phyloP scores from a whole-genome alignment of 331 rosid species.

The Acacia concinna region DNA sequence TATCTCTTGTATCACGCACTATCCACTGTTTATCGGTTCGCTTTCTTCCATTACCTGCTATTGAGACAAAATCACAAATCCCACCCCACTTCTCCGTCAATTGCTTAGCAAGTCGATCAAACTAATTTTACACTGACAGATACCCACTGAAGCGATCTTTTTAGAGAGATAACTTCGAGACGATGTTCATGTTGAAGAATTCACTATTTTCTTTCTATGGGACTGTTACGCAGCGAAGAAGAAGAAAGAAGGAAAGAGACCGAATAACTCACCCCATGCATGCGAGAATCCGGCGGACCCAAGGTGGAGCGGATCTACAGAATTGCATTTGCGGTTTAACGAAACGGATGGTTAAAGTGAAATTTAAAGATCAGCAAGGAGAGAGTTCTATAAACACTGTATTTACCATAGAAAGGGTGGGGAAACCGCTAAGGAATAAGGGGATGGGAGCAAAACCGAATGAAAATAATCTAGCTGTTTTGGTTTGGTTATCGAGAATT shows the following conservation, averaged over 20 bases:
- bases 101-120: conserved; percentile 2
- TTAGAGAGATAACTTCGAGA: not conserved
- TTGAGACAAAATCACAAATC: conserved; percentile 14
- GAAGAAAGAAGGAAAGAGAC: conserved; percentile 15
- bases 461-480: conserved; percentile 7
- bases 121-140: not conserved
- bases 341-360: conserved; percentile 39
- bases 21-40: conserved; percentile 2
- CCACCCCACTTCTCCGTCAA: conserved; percentile 3
- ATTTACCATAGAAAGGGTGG: conserved; percentile 9
- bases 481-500: not conserved
- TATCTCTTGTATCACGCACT: not conserved
- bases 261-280: conserved; percentile 73
- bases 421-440: conserved; percentile 17
- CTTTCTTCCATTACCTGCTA: conserved; percentile 18
- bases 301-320: conserved; percentile 55
- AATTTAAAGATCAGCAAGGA: conserved; percentile 33
- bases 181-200: conserved; percentile 9
- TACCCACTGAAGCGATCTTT: conserved; percentile 1
- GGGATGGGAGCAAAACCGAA: not conserved
- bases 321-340: conserved; percentile 49
- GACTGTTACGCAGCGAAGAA: conserved; percentile 12
- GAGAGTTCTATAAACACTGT: conserved; percentile 42
- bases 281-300: conserved; percentile 56
- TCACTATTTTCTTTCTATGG: conserved; percentile 16